Base-by-base conservation (phyloP, 2,329 filamentous ascomycete genomes). In the Nigrograna mackinnonii region DNA sequence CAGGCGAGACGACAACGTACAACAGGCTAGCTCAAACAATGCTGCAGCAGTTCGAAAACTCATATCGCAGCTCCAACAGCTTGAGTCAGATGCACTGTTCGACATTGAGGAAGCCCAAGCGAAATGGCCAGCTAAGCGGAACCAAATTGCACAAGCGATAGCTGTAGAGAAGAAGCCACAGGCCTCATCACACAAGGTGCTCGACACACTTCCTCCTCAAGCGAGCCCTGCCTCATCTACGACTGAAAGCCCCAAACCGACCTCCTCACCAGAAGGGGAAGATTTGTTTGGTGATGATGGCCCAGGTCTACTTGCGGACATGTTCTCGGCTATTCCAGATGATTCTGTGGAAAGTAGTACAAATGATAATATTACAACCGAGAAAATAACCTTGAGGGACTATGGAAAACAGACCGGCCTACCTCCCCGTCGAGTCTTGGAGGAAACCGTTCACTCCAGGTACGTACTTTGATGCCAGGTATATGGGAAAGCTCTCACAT, bases 371-470 rank as follows among this genome's bases (percentile, higher is more conserved):
- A 47, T 28, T 36, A 50, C 37, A 50, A 78, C 82, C 2, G 63
- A 72, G 5, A 83, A 79, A 43, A 68, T 90, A 4, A 78, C 74
- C 1, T 79, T 95, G 36, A 79, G 88, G 32, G 87, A 96, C 57
- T 96, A 97, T 75, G 91, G 89, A 2, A 90, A 89, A 65, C 85
- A 84, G 75, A 80, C 81, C 12, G 91, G 92, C 6, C 70, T 95
- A 21, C 87, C 75, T 54, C 91, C 92, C 13, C 81, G 83, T 48
- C 80, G 87, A 51, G 78, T 89, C 20, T 71, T 97, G 11, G 91
- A 96, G 65, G 91, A 96, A 66, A 82, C 89, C n/a, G 95, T 91
- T 64, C 85, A 87, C 55, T 82, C 90, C 49, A 86, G 86, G 86
- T 87, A 67, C 53, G 66, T 58, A 13, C 32, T 28, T 14, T 28